Evolutionary conservation across 2,329 filamentous ascomycete genomes (phyloP).

Genomic region (Monilinia aucupariae): DNA sequence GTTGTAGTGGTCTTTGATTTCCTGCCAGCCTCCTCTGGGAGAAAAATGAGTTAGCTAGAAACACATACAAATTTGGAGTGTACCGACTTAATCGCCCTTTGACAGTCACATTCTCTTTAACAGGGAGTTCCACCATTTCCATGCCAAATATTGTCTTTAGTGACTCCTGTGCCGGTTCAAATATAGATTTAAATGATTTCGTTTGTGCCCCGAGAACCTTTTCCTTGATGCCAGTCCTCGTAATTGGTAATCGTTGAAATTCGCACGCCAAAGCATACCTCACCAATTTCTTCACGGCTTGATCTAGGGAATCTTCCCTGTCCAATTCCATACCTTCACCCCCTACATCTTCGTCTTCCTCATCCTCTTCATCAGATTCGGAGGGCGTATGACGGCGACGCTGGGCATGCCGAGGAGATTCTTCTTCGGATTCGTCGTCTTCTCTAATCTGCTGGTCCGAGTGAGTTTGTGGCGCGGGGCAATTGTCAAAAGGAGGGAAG

Average conservation of each 20-base stretch:
- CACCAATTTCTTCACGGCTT: constrained; percentile 60
- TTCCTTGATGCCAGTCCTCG: constrained; percentile 57
- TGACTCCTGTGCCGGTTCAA: too few relatives aligned
- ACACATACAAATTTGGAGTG: neutral
- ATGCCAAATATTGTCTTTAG: constrained; percentile 94
- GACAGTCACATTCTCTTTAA: constrained; percentile 73
- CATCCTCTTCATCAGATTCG: too few relatives aligned
- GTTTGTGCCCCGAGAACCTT: constrained; percentile 48
- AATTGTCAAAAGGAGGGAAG: neutral
- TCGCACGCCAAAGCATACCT: constrained; percentile 63
- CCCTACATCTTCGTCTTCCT: too few relatives aligned
- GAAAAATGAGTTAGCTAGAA: constrained; percentile 1
- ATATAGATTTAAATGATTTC: constrained; percentile 69
- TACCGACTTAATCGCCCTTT: constrained; percentile 66
- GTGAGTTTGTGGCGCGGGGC: constrained; percentile 15
- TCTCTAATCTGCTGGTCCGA: constrained; percentile 22
- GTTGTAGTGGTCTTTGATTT: constrained; percentile 46
- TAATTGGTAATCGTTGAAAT: constrained; percentile 55
- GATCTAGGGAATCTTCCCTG: constrained; percentile 34
- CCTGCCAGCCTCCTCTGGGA: constrained; percentile 34
- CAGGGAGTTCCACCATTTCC: constrained; percentile 79
- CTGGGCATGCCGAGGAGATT: constrained; percentile 26
- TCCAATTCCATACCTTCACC: constrained; percentile 30
- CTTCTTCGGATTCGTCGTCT: constrained; percentile 30
- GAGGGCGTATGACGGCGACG: constrained; percentile 23